Conservation (phyloP, 2,329 filamentous ascomycete genomes). For the Colletotrichum eremochloae region DNA sequence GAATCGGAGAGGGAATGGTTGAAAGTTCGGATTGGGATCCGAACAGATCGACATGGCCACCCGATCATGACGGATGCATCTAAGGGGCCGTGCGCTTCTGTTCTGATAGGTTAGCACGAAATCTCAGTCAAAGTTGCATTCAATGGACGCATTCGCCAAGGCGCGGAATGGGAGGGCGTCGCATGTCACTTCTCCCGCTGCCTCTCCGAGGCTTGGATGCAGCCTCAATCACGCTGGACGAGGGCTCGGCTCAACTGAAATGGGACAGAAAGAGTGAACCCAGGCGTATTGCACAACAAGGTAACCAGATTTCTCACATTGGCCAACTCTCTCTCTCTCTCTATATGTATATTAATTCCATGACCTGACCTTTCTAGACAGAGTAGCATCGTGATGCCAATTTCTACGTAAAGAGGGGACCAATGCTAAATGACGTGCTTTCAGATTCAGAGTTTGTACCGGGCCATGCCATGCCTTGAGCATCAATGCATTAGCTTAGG, state of each 20-base stretch:
- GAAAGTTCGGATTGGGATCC: slow-evolving; percentile 13
- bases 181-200: background rate
- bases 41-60: slow-evolving; percentile 14
- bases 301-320: background rate
- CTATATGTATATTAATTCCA: background rate
- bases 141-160: background rate
- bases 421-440: slow-evolving; percentile 4
- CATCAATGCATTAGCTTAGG: slow-evolving; percentile 18
- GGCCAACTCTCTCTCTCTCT: background rate
- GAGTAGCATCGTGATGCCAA: background rate
- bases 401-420: background rate
- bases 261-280: background rate
- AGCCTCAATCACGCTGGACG: background rate
- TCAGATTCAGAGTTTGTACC: slow-evolving; percentile 3
- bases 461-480: background rate
- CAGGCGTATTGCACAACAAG: background rate
- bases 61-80: slow-evolving; percentile 9
- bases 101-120: background rate
- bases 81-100: slow-evolving; percentile 10
- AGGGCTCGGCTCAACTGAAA: background rate
- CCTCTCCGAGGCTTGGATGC: too few species aligned
- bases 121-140: background rate
- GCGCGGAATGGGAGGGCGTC: background rate
- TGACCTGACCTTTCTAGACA: too few species aligned
- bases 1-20: background rate